Conservation (phyloP, 2,329 filamentous ascomycete genomes). For the Pseudonectria buxi region DNA sequence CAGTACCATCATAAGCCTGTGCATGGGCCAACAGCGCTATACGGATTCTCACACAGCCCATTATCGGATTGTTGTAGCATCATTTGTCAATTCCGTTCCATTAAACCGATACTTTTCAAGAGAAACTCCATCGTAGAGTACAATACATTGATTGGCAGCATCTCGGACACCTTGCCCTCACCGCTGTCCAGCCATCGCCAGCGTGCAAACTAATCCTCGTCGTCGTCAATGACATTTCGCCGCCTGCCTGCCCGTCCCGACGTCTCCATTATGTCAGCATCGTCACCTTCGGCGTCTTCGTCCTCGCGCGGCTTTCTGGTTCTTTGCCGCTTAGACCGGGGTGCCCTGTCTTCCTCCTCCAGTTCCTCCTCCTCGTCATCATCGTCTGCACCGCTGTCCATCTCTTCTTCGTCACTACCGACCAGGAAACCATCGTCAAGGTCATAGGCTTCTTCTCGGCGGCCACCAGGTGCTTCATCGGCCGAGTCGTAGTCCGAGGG, state of each 20-base stretch:
- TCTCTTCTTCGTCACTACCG: constrained; percentile 64
- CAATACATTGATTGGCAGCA: no score
- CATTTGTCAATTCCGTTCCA: no score
- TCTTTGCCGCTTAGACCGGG: constrained; percentile 43
- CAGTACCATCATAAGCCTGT: no score
- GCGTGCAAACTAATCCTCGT: constrained; percentile 42
- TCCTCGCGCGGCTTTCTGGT: constrained; percentile 42
- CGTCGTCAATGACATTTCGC: constrained; percentile 52
- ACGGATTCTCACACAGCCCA: no score
- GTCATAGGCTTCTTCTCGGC: constrained; percentile 68
- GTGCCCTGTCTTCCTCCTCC: constrained; percentile 46
- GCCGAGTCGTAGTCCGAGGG: constrained; percentile 69
- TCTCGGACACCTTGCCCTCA: no score
- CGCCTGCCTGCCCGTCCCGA: constrained; percentile 41
- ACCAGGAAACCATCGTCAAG: constrained; percentile 75
- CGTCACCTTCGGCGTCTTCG: constrained; percentile 48
- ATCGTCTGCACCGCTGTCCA: constrained; percentile 55
- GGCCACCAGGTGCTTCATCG: constrained; percentile 58
- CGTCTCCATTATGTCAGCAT: constrained; percentile 39
- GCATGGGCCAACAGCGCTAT: no score
- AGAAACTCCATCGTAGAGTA: no score
- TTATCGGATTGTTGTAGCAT: no score
- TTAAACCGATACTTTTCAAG: no score
- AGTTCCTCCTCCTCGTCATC: constrained; percentile 52
- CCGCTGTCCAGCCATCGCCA: constrained; percentile 1